phyloP scores from a whole-genome alignment of 2,329 filamentous ascomycete genomes.

The Thelonectria discophora region DNA sequence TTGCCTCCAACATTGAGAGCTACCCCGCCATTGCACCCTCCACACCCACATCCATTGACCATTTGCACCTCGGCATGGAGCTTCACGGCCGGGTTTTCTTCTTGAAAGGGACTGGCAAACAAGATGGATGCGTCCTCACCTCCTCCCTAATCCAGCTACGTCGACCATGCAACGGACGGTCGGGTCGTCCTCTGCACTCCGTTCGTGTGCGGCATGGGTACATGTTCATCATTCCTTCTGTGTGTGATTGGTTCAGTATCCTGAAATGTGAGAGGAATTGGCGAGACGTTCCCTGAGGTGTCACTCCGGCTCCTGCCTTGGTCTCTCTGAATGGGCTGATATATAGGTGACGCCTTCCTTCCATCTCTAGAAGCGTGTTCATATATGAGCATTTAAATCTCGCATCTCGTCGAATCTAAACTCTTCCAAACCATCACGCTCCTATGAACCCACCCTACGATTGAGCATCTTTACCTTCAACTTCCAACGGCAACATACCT shows the following conservation, averaged over 20 bases:
- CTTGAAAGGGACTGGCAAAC: neutral
- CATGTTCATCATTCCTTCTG: neutral
- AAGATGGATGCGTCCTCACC: slow-evolving; percentile 15
- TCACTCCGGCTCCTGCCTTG: neutral
- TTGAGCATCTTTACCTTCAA: neutral
- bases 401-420: too few relatives aligned
- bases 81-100: neutral
- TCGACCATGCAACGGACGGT: slow-evolving; percentile 19
- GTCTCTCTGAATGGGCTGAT: neutral
- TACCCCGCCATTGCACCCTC: slow-evolving; percentile 1
- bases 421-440: too few relatives aligned
- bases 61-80: slow-evolving; percentile 28
- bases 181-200: slow-evolving; percentile 25
- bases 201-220: slow-evolving; percentile 1
- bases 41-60: neutral
- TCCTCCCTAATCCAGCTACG: too few relatives aligned
- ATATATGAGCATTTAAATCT: too few relatives aligned
- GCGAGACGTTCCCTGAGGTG: neutral
- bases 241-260: neutral
- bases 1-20: neutral
- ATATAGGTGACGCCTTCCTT: slow-evolving; percentile 1
- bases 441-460: too few relatives aligned
- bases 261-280: neutral
- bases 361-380: too few relatives aligned
- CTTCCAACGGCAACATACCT: neutral